These are phyloP conservation scores for Calonectria fujianensis DNA, from an alignment of 2,329 filamentous ascomycete genomes.

Conservation along the genomic window DNA sequence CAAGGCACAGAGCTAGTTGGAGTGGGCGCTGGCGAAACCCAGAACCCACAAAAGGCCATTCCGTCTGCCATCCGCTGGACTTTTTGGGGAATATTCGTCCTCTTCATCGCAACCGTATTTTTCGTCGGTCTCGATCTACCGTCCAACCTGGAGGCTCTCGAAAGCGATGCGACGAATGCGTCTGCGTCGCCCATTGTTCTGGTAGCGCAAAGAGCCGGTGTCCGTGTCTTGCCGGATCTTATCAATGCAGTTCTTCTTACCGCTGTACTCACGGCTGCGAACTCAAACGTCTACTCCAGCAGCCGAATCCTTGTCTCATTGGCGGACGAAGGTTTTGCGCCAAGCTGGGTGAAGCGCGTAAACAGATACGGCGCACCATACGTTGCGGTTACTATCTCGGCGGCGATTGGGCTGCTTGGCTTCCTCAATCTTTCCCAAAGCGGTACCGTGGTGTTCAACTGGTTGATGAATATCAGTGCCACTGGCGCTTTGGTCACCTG, in stretches of 20 bases:
- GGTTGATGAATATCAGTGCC: slow-evolving; percentile 32
- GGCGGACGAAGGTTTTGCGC: slow-evolving; percentile 19
- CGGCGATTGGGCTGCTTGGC: slow-evolving; percentile 3
- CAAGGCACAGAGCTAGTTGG: slow-evolving; percentile 30
- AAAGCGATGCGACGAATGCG: slow-evolving; percentile 9
- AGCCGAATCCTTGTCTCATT: slow-evolving; percentile 28
- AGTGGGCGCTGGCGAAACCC: slow-evolving; percentile 27
- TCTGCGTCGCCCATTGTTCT: slow-evolving; percentile 26
- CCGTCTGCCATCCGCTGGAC: slow-evolving; percentile 34
- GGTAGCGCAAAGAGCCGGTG: slow-evolving; percentile 18
- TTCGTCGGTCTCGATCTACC: slow-evolving; percentile 27
- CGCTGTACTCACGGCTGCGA: slow-evolving; percentile 23
- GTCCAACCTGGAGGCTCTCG: neutral
- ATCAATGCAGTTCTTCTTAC: slow-evolving; percentile 29
- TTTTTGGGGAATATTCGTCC: slow-evolving; percentile 26
- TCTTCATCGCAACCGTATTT: slow-evolving; percentile 28
- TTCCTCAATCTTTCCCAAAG: slow-evolving; percentile 25
- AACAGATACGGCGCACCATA: slow-evolving; percentile 27
- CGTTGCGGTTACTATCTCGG: slow-evolving; percentile 14
- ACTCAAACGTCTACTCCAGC: slow-evolving; percentile 30
- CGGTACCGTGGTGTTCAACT: slow-evolving; percentile 30
- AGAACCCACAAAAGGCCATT: slow-evolving; percentile 31
- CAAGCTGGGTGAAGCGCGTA: slow-evolving; percentile 1
- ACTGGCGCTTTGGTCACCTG: slow-evolving; percentile 27
- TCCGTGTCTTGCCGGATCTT: slow-evolving; percentile 21